Conservation (phyloP, 2,329 filamentous ascomycete genomes). For the Diaporthe sp. region DNA sequence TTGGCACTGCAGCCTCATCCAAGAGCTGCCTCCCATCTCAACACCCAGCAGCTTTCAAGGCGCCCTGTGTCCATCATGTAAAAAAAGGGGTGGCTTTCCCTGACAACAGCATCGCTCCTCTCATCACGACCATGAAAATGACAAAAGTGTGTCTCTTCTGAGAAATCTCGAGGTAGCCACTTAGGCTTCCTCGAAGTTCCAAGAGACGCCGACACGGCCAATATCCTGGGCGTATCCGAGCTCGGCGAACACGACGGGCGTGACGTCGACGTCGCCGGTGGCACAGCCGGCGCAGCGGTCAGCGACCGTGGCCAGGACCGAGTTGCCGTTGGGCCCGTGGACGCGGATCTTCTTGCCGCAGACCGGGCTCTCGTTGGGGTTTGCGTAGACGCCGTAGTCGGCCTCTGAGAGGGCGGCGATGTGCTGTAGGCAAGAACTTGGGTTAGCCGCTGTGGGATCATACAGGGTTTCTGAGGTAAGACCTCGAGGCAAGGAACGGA, state of each 20-base stretch:
- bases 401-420: conserved; percentile 46
- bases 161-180: not conserved
- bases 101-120: not conserved
- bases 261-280: conserved; percentile 48
- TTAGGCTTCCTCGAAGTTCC: conserved; percentile 43
- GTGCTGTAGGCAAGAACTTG: not conserved
- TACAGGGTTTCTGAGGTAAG: not conserved
- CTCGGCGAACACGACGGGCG: conserved; percentile 46
- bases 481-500: not conserved
- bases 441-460: not conserved
- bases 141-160: not conserved
- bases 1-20: not conserved
- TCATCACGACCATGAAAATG: not conserved
- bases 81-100: not conserved
- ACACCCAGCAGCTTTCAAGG: not conserved
- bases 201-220: conserved; percentile 42
- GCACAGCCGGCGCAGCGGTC: conserved; percentile 50
- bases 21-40: not conserved
- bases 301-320: conserved; percentile 46
- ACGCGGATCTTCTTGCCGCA: conserved; percentile 47
- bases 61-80: not conserved
- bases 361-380: conserved; percentile 43
- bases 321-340: conserved; percentile 43
- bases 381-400: conserved; percentile 43
- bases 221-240: conserved; percentile 41